Evolutionary conservation across 2,329 filamentous ascomycete genomes (phyloP).

Genomic region (Paecilomyces fulvus): DNA sequence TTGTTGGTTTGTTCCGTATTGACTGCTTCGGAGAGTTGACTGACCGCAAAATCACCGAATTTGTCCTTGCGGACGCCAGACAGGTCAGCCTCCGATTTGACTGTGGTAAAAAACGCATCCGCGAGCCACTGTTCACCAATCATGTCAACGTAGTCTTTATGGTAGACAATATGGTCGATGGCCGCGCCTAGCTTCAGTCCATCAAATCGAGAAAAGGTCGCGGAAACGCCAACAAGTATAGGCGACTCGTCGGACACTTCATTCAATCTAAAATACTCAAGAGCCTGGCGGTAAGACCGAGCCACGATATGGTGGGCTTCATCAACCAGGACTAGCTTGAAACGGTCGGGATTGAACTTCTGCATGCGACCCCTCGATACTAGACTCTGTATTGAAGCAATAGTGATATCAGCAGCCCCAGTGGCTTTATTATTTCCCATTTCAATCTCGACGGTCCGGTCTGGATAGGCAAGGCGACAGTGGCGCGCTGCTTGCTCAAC

Average conservation of each 20-base stretch:
- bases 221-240: slow-evolving; percentile 80
- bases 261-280: slow-evolving; percentile 70
- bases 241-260: slow-evolving; percentile 45
- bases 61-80: slow-evolving; percentile 55
- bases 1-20: slow-evolving; percentile 77
- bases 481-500: slow-evolving; percentile 89
- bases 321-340: slow-evolving; percentile 89
- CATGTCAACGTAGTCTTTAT: slow-evolving; percentile 75
- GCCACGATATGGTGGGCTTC: slow-evolving; percentile 97
- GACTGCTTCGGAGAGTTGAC: slow-evolving; percentile 70
- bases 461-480: slow-evolving; percentile 70
- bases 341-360: slow-evolving; percentile 71
- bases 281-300: slow-evolving; percentile 62
- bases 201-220: slow-evolving; percentile 70
- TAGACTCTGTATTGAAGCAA: slow-evolving; percentile 84
- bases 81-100: slow-evolving; percentile 73
- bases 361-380: slow-evolving; percentile 64
- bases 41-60: slow-evolving; percentile 70
- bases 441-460: slow-evolving; percentile 77
- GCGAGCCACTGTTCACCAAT: slow-evolving; percentile 88
- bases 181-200: slow-evolving; percentile 72
- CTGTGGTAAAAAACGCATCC: slow-evolving; percentile 88
- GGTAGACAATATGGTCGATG: slow-evolving; percentile 93
- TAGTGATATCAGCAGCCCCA: slow-evolving; percentile 80
- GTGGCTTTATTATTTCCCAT: slow-evolving; percentile 74